phyloP scores from a whole-genome alignment of 768 basidiomycete genomes.

The Termitomyces sp. region DNA sequence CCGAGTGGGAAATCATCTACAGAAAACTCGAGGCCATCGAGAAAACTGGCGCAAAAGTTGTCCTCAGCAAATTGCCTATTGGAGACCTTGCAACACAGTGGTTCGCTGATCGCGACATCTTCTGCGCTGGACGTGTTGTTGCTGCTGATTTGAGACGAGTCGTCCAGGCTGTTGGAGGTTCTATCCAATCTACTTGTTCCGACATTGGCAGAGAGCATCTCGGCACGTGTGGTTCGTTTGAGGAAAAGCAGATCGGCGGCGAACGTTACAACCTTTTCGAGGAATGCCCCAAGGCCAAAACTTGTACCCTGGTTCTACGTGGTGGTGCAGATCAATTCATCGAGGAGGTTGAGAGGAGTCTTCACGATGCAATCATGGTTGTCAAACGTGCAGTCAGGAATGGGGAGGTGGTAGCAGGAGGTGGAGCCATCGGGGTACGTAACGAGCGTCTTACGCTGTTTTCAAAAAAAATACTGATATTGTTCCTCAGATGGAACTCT shows the following conservation, averaged over 20 bases:
- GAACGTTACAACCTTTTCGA: conserved; percentile 96
- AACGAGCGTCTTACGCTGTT: neutral
- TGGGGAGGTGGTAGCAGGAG: conserved; percentile 95
- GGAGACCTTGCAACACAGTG: conserved; percentile 98
- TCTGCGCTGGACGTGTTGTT: conserved; percentile 95
- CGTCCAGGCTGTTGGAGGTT: conserved; percentile 92
- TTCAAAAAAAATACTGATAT: conserved; percentile 1
- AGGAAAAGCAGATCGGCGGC: conserved; percentile 94
- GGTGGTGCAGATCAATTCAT: conserved; percentile 99
- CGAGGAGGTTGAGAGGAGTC: conserved; percentile 93
- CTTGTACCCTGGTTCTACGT: conserved; percentile 89
- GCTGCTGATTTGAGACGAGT: conserved; percentile 89
- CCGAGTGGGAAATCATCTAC: conserved; percentile 99
- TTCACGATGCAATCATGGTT: conserved; percentile 99
- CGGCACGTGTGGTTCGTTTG: conserved; percentile 88
- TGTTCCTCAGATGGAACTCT: conserved; percentile 84
- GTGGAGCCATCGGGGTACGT: conserved; percentile 90
- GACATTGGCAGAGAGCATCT: conserved; percentile 89
- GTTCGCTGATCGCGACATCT: conserved; percentile 98
- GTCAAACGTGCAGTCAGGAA: conserved; percentile 96
- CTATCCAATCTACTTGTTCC: conserved; percentile 91
- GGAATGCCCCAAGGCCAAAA: conserved; percentile 89
- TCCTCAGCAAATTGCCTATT: conserved; percentile 96
- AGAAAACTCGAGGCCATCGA: conserved; percentile 94
- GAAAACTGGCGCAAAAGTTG: conserved; percentile 94